A percentile compares a stretch with the other conserved stretches of the same genome.
These are phyloP conservation scores for Melampsora larici-populina DNA, from an alignment of 1,284 basidiomycete species.

Conservation along the genomic window DNA sequence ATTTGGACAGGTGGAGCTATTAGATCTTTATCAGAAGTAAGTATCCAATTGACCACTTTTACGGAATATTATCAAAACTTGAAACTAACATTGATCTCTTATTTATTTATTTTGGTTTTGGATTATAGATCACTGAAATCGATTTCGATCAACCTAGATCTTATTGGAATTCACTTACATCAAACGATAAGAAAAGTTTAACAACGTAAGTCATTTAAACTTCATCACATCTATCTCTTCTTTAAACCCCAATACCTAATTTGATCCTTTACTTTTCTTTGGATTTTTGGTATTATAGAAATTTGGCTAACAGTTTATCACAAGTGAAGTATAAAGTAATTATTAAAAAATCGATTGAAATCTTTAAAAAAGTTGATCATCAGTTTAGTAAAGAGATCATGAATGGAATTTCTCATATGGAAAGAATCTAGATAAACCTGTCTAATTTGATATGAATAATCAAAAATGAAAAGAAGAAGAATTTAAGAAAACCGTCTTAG, in stretches of 20 bases:
- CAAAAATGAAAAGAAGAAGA: no score
- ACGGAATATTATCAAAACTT: slow-evolving; percentile 16
- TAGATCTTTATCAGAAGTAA: slow-evolving; percentile 13
- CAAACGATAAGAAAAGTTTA: slow-evolving; percentile 62
- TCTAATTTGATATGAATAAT: no score
- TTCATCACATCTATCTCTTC: no score
- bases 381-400: not conserved
- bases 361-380: slow-evolving; percentile 13
- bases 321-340: slow-evolving; percentile 2
- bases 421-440: no score
- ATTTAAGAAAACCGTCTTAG: no score
- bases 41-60: slow-evolving; percentile 26
- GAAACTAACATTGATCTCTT: not conserved
- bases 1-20: slow-evolving; percentile 35
- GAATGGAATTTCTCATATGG: no score
- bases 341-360: not conserved
- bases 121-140: slow-evolving; percentile 53
- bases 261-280: not conserved
- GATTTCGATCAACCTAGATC: slow-evolving; percentile 88
- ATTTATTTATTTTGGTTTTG: no score
- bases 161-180: slow-evolving; percentile 73
- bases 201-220: slow-evolving; percentile 3
- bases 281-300: not conserved
- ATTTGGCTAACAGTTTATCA: slow-evolving; percentile 20
- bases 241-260: no score